A percentile compares a stretch with the other conserved stretches of the same genome.
phyloP scores from a whole-genome alignment of 768 basidiomycete species.

The Kwoniella shandongensis region DNA sequence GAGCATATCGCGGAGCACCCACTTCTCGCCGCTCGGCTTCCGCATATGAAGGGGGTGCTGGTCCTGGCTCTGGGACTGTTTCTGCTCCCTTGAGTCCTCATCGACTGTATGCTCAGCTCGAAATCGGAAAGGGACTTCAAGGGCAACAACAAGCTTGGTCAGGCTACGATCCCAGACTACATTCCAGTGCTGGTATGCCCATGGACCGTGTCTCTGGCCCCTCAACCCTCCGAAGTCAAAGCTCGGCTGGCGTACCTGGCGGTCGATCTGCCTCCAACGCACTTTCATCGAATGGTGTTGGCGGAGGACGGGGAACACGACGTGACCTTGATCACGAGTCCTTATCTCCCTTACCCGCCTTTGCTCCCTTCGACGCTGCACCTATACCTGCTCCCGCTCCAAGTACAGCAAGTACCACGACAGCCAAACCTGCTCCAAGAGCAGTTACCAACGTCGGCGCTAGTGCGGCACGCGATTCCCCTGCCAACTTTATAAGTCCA shows the following conservation, averaged over 20 bases:
- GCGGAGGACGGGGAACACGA: background rate
- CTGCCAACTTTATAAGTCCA: constrained; percentile 46
- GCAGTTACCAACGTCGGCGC: background rate
- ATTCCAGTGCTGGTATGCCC: constrained; percentile 31
- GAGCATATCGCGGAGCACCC: constrained; percentile 19
- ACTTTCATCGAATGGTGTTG: background rate
- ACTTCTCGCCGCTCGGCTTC: constrained; percentile 24
- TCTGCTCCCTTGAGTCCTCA: constrained; percentile 51
- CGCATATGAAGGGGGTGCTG: constrained; percentile 25
- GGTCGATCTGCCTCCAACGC: no score
- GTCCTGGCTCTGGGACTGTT: constrained; percentile 43
- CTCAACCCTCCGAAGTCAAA: constrained; percentile 2
- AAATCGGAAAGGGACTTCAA: constrained; percentile 42
- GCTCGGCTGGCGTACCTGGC: background rate
- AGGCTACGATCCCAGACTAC: constrained; percentile 27
- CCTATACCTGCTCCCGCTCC: constrained; percentile 17
- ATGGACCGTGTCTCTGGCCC: constrained; percentile 24
- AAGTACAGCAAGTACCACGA: constrained; percentile 3
- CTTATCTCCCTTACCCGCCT: constrained; percentile 38
- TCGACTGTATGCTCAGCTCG: constrained; percentile 45
- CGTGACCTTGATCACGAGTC: constrained; percentile 10
- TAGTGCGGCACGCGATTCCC: constrained; percentile 5
- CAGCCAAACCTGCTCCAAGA: background rate
- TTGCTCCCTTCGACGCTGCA: constrained; percentile 41
- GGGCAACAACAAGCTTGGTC: constrained; percentile 15